These are phyloP conservation scores for Pichia paraexigua DNA, from an alignment of 805 yeast species.

Conservation along the genomic window DNA sequence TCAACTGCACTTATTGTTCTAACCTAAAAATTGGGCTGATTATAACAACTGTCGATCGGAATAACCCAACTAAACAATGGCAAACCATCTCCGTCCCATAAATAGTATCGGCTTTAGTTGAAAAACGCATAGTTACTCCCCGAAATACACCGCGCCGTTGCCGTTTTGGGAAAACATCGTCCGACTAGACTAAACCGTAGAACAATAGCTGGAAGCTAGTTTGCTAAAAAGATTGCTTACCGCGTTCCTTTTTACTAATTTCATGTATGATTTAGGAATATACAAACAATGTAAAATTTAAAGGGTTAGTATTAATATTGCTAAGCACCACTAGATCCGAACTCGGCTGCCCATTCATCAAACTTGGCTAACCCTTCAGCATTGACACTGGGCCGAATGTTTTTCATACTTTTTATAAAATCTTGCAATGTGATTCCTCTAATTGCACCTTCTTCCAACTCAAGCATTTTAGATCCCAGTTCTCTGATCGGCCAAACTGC, in stretches of 20 bases:
- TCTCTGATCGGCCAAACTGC: constrained; percentile 97
- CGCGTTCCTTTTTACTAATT: background rate
- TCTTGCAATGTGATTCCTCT: constrained; percentile 69
- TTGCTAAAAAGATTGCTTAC: background rate
- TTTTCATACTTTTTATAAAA: constrained; percentile 65
- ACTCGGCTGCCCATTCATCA: constrained; percentile 82
- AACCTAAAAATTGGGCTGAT: background rate
- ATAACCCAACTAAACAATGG: background rate
- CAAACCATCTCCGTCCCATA: background rate
- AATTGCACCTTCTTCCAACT: constrained; percentile 63
- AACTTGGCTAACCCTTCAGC: constrained; percentile 69
- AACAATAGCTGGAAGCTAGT: background rate
- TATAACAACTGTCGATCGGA: background rate
- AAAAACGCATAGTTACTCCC: background rate
- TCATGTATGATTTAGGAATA: too few relatives aligned
- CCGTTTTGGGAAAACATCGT: background rate
- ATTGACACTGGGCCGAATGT: constrained; percentile 84
- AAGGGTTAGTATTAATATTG: too few relatives aligned
- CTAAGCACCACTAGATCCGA: constrained; percentile 82
- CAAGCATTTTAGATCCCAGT: constrained; percentile 73
- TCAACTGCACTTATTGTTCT: background rate
- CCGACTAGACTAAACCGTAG: background rate
- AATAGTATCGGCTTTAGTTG: background rate
- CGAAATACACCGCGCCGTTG: background rate
- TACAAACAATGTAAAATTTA: too few relatives aligned